phyloP scores from a whole-genome alignment of 139 green algal species.

The Zygnema circumcarinatum region DNA sequence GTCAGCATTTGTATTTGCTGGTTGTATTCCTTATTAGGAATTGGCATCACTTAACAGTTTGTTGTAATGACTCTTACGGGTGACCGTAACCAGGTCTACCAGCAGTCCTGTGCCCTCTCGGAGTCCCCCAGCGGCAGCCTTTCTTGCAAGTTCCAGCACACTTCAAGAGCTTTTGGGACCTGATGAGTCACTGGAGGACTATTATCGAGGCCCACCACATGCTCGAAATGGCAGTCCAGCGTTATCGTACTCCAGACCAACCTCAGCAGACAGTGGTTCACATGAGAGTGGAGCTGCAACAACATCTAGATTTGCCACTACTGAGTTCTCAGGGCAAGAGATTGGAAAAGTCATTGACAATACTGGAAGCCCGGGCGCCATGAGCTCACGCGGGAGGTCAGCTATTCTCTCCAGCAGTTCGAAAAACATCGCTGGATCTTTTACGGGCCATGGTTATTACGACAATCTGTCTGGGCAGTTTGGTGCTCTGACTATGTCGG shows the following conservation, averaged over 20 bases:
- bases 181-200: neutral
- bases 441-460: neutral
- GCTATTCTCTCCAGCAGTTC: neutral
- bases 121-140: constrained; percentile 27
- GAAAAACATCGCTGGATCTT: neutral
- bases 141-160: constrained; percentile 12
- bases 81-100: neutral
- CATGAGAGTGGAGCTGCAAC: neutral
- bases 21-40: no score
- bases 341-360: neutral
- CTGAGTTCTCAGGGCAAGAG: neutral
- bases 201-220: neutral
- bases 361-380: neutral
- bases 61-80: no score
- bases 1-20: no score
- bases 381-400: neutral
- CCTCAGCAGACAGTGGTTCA: neutral
- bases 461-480: neutral
- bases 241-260: neutral
- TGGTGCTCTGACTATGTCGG: neutral
- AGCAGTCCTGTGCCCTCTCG: neutral
- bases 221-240: neutral
- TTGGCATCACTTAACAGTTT: no score
- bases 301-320: neutral
- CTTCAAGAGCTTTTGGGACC: neutral